Conservation (phyloP, 495 filamentous ascomycete species). For the Massariosphaeria phaeospora region DNA sequence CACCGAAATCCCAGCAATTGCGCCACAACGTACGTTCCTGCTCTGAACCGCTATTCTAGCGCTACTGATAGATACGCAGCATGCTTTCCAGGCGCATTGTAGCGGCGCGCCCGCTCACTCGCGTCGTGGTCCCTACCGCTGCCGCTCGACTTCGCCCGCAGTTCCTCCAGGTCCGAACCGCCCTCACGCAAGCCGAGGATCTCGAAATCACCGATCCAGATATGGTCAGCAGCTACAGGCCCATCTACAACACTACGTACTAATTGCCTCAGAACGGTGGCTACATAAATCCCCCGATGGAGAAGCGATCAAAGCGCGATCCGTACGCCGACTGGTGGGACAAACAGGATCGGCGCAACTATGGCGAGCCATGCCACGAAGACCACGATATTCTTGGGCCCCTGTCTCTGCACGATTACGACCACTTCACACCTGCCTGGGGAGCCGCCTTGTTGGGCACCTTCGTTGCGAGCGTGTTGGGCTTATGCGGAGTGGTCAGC, state of each 20-base stretch:
- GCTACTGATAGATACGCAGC: conserved; percentile 17
- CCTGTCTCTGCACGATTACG: conserved; percentile 86
- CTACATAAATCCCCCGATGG: conserved; percentile 78
- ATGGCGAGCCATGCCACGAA: conserved; percentile 91
- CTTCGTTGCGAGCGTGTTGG: conserved; percentile 66
- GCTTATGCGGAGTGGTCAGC: conserved; percentile 66
- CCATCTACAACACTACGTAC: not conserved
- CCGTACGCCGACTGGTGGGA: conserved; percentile 97
- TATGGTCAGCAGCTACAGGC: conserved; percentile 51
- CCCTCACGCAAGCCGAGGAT: conserved; percentile 40
- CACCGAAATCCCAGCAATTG: not conserved
- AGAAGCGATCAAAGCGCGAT: conserved; percentile 86
- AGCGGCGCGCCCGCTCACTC: conserved; percentile 43
- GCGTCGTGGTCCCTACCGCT: conserved; percentile 31
- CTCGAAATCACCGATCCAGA: conserved; percentile 67
- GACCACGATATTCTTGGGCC: conserved; percentile 93
- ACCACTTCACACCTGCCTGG: conserved; percentile 67
- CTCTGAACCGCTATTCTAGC: conserved; percentile 1
- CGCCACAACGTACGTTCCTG: conserved; percentile 19
- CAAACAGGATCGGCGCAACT: conserved; percentile 93
- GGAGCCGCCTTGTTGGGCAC: conserved; percentile 66
- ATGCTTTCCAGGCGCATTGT: conserved; percentile 47
- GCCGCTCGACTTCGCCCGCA: conserved; percentile 23
- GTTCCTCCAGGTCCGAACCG: conserved; percentile 27
- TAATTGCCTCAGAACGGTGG: conserved; percentile 66